Percentiles rank a stretch among this genome's conserved stretches.
These are phyloP conservation scores for Puccinia horiana DNA, from an alignment of 1,284 basidiomycete species.

Conservation along the genomic window DNA sequence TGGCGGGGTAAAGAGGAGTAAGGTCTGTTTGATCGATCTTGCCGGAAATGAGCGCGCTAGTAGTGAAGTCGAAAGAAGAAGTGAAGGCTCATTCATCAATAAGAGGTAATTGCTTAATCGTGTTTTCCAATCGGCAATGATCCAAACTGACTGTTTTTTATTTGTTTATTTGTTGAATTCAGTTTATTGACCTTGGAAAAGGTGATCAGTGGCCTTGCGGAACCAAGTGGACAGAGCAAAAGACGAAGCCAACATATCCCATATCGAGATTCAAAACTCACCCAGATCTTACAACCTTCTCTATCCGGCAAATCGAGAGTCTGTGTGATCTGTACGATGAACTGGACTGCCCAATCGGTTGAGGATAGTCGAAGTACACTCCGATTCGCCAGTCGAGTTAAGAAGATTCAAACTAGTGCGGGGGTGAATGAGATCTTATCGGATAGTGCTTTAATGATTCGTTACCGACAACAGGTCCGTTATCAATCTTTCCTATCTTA, in stretches of 20 bases:
- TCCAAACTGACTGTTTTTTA: background rate
- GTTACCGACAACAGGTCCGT: conserved; percentile 64
- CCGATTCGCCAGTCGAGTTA: conserved; percentile 83
- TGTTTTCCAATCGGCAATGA: background rate
- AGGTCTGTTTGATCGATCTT: conserved; percentile 64
- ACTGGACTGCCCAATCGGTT: conserved; percentile 61
- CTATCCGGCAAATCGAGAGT: conserved; percentile 57
- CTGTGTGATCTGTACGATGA: conserved; percentile 58
- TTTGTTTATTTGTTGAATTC: background rate
- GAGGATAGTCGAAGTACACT: conserved; percentile 80
- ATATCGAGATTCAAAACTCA: conserved; percentile 58
- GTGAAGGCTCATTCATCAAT: conserved; percentile 65
- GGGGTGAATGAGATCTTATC: conserved; percentile 90
- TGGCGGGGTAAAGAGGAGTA: conserved; percentile 54
- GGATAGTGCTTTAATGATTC: conserved; percentile 80
- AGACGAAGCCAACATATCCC: conserved; percentile 54
- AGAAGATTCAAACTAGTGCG: conserved; percentile 76
- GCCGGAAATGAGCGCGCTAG: conserved; percentile 66
- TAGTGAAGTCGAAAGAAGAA: conserved; percentile 62
- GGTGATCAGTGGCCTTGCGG: conserved; percentile 57
- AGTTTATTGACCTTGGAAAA: conserved; percentile 56
- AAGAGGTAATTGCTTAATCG: conserved; percentile 12
- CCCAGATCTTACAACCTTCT: conserved; percentile 58
- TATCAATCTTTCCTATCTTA: background rate
- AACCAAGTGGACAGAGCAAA: conserved; percentile 41